Conservation (phyloP, 2,329 filamentous ascomycete genomes). For the Talaromyces sp. region DNA sequence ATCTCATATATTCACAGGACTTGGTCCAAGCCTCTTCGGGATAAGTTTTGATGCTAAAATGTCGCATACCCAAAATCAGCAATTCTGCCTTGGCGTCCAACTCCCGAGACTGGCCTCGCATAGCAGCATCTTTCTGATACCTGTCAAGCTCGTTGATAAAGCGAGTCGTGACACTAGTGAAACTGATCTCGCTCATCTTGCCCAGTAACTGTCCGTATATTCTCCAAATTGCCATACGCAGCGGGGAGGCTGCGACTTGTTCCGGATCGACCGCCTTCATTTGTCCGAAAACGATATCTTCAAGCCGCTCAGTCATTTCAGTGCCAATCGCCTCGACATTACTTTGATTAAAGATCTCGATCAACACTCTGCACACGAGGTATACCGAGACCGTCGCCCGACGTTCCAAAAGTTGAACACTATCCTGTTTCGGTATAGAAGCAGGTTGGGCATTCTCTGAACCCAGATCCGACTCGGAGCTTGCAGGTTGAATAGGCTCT, state of each 20-base stretch:
- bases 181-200: conserved; percentile 93
- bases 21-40: conserved; percentile 74
- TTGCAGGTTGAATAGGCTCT: conserved; percentile 56
- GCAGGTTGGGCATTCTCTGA: conserved; percentile 22
- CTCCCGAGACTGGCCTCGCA: conserved; percentile 49
- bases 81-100: conserved; percentile 76
- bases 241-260: conserved; percentile 61
- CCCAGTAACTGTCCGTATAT: conserved; percentile 88
- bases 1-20: conserved; percentile 82
- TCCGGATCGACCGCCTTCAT: conserved; percentile 83
- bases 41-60: conserved; percentile 69
- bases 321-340: conserved; percentile 73
- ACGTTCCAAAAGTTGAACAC: conserved; percentile 73
- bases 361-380: conserved; percentile 84
- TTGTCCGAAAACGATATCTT: conserved; percentile 95
- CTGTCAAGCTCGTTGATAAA: conserved; percentile 77
- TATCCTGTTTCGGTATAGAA: conserved; percentile 56
- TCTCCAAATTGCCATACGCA: conserved; percentile 92
- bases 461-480: conserved; percentile 29
- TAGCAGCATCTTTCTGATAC: conserved; percentile 67
- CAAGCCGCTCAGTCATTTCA: conserved; percentile 90
- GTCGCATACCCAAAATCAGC: conserved; percentile 85
- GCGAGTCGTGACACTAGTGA: conserved; percentile 72
- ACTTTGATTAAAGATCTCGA: conserved; percentile 91
- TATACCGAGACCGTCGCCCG: conserved; percentile 94